Conservation (phyloP, 805 yeast species). For the Spencermartinsiella europaea region DNA sequence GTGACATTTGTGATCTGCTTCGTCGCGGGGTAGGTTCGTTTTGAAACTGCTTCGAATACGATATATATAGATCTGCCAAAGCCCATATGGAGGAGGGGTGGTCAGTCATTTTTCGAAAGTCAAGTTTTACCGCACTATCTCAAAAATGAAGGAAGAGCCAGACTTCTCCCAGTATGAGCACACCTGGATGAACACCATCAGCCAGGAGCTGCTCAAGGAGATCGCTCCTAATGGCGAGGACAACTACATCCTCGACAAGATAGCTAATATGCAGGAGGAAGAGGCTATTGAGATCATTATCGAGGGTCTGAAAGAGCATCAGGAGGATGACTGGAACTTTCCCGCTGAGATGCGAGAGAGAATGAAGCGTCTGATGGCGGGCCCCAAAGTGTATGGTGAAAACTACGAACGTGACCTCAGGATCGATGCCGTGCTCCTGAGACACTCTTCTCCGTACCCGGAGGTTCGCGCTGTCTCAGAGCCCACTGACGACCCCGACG, state of each 20-base stretch:
- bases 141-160: neutral
- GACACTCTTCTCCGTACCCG: slow-evolving; percentile 46
- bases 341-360: slow-evolving; percentile 32
- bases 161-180: neutral
- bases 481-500: slow-evolving; percentile 42
- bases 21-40: no score
- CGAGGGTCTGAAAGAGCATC: slow-evolving; percentile 2
- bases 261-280: slow-evolving; percentile 7
- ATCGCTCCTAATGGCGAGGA: slow-evolving; percentile 17
- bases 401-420: slow-evolving; percentile 12
- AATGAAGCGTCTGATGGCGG: slow-evolving; percentile 24
- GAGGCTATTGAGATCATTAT: slow-evolving; percentile 10
- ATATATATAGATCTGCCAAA: no score
- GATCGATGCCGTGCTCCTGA: slow-evolving; percentile 10
- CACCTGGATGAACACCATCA: neutral
- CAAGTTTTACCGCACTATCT: no score
- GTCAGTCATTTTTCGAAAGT: no score
- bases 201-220: slow-evolving; percentile 13
- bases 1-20: no score
- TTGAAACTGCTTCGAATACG: no score
- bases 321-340: slow-evolving; percentile 11
- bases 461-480: slow-evolving; percentile 53
- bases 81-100: no score
- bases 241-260: slow-evolving; percentile 13
- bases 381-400: slow-evolving; percentile 9